These are phyloP conservation scores for Amborella trichopoda DNA, from an alignment of 164 flowering plant species.

Conservation along the genomic window DNA sequence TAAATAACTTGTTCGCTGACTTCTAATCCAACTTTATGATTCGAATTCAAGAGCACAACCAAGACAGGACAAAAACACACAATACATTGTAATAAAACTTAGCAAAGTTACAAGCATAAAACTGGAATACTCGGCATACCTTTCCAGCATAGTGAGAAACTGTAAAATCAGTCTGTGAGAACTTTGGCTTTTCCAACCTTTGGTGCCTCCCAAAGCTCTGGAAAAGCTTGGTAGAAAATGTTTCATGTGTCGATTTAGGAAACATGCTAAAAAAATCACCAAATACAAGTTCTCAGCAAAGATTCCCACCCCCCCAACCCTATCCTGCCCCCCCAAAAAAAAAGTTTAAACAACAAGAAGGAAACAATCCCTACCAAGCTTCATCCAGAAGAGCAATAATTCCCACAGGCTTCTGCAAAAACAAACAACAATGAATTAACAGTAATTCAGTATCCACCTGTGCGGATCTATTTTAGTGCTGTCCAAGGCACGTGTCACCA, in stretches of 20 bases:
- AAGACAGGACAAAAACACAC: not conserved
- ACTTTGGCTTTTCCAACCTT: slow-evolving; percentile 75
- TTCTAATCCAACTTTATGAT: no score
- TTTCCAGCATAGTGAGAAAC: slow-evolving; percentile 97
- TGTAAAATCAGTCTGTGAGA: slow-evolving; percentile 85
- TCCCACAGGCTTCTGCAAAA: slow-evolving; percentile 88
- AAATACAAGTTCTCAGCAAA: slow-evolving; percentile 9
- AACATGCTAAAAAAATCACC: slow-evolving; percentile 74
- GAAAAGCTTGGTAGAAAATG: slow-evolving; percentile 80
- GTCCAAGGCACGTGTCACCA: no score
- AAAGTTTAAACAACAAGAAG: not conserved
- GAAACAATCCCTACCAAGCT: slow-evolving; percentile 31
- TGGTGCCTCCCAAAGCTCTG: slow-evolving; percentile 58
- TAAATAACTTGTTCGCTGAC: not conserved
- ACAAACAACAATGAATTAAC: not conserved
- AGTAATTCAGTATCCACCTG: not conserved
- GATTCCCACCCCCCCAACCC: no score
- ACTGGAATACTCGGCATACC: slow-evolving; percentile 25
- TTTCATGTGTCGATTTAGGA: slow-evolving; percentile 87
- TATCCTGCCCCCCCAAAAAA: no score
- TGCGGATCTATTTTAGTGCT: no score
- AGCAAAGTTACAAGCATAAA: not conserved
- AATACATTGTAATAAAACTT: not conserved
- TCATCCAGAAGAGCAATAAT: slow-evolving; percentile 84
- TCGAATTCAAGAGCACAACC: no score